phyloP scores from a whole-genome alignment of 129 eudicot species.

The Chrysanthemum seticuspe region DNA sequence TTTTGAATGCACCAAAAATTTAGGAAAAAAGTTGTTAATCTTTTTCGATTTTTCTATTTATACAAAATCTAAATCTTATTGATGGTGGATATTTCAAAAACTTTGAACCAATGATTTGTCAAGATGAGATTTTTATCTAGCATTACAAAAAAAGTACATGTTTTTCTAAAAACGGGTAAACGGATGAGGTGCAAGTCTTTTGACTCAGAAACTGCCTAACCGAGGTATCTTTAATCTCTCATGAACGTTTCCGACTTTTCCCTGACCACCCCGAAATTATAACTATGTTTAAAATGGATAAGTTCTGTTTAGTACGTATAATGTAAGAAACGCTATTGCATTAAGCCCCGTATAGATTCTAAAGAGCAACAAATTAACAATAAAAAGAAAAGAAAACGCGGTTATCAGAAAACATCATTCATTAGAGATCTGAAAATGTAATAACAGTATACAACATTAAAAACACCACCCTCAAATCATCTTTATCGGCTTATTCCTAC shows the following conservation, averaged over 20 bases:
- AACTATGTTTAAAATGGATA: no score
- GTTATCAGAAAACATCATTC: background rate
- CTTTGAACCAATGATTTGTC: background rate
- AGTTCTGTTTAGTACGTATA: background rate
- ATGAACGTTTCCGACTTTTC: no score
- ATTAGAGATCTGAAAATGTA: conserved; percentile 10
- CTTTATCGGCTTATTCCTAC: conserved; percentile 14
- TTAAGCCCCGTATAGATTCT: no score
- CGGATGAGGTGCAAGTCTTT: no score
- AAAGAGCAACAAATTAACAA: background rate
- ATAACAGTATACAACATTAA: conserved; percentile 10
- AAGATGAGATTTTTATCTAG: background rate
- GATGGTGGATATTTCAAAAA: conserved; percentile 6
- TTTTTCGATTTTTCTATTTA: background rate
- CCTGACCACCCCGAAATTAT: no score
- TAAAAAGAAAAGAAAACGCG: background rate
- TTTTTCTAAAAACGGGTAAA: background rate
- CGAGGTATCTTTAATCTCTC: no score
- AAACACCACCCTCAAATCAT: conserved; percentile 15
- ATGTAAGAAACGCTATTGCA: background rate
- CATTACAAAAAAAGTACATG: background rate
- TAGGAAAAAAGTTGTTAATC: background rate
- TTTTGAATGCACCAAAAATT: conserved; percentile 17
- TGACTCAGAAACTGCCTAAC: no score
- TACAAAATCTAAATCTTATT: conserved; percentile 5